These are phyloP conservation scores for Monosporascus sp. DNA, from an alignment of 2,329 filamentous ascomycete species.

Conservation along the genomic window DNA sequence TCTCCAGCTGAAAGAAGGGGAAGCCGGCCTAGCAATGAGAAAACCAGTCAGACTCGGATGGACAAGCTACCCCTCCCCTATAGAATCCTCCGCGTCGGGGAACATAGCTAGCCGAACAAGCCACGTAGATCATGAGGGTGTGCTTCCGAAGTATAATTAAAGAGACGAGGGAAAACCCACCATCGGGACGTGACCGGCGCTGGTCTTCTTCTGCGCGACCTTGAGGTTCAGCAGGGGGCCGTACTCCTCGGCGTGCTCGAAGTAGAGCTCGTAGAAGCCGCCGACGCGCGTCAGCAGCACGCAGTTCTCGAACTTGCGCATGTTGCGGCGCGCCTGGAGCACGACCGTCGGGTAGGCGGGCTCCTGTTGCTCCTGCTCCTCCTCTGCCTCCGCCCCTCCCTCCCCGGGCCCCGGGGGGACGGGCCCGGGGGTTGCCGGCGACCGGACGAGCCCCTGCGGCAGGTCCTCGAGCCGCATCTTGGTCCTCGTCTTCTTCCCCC, in stretches of 20 bases:
- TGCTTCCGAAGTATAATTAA: background rate
- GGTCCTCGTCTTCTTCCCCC: slow-evolving; percentile 52
- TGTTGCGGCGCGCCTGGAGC: slow-evolving; percentile 81
- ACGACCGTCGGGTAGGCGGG: slow-evolving; percentile 80
- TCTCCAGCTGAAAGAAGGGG: slow-evolving; percentile 86
- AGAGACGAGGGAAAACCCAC: slow-evolving; percentile 38
- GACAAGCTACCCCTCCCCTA: too few relatives aligned
- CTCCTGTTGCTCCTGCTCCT: slow-evolving; percentile 30
- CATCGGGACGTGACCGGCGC: slow-evolving; percentile 77
- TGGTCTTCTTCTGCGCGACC: slow-evolving; percentile 76
- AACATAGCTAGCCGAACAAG: too few relatives aligned
- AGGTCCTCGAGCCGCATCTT: slow-evolving; percentile 52
- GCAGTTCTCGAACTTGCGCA: slow-evolving; percentile 86
- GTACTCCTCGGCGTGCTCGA: slow-evolving; percentile 88
- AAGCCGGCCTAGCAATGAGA: slow-evolving; percentile 69
- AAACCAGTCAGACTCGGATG: slow-evolving; percentile 13
- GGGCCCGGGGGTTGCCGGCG: background rate
- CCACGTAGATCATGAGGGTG: too few relatives aligned
- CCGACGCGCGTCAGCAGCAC: slow-evolving; percentile 89
- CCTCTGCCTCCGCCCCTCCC: slow-evolving; percentile 19
- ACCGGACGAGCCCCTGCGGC: slow-evolving; percentile 42
- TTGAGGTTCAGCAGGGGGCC: slow-evolving; percentile 85
- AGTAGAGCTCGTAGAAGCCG: slow-evolving; percentile 96
- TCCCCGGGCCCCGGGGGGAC: background rate
- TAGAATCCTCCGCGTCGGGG: too few relatives aligned